A percentile compares a stretch with the other conserved stretches of the same genome.
Evolutionary conservation across 2,329 filamentous ascomycete genomes (phyloP).

Genomic region (Leptographium radiaticola): DNA sequence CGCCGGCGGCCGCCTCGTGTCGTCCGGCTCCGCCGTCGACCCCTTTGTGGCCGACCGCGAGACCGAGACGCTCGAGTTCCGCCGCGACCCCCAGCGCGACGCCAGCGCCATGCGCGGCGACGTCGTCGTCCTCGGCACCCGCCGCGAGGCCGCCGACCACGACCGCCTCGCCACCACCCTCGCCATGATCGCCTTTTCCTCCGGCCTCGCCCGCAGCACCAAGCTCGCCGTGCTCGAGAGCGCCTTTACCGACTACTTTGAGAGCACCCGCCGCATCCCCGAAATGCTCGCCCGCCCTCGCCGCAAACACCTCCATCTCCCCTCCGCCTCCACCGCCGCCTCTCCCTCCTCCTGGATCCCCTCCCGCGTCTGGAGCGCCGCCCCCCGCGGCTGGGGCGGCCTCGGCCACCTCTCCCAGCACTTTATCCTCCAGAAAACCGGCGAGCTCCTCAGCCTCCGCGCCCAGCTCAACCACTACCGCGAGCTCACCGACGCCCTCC

Average conservation of each 20-base stretch:
- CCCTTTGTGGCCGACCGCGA: constrained; percentile 62
- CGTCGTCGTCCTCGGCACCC: constrained; percentile 78
- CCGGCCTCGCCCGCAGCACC: constrained; percentile 79
- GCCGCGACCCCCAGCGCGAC: constrained; percentile 60
- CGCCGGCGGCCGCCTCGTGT: constrained; percentile 58
- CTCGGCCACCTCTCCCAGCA: constrained; percentile 45
- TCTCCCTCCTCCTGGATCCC: constrained; percentile 8
- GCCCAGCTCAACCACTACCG: constrained; percentile 95
- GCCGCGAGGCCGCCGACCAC: constrained; percentile 33
- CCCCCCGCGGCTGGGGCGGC: constrained; percentile 18
- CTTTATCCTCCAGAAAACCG: constrained; percentile 87
- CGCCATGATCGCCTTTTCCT: constrained; percentile 93
- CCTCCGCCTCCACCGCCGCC: constrained; percentile 14
- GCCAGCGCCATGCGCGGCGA: constrained; percentile 73
- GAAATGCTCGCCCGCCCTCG: constrained; percentile 53
- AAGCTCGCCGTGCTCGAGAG: constrained; percentile 88
- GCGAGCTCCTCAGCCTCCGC: constrained; percentile 76
- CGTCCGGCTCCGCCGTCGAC: constrained; percentile 51
- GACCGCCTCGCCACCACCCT: constrained; percentile 50
- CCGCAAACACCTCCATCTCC: constrained; percentile 7
- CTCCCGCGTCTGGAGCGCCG: constrained; percentile 19
- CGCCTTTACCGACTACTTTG: constrained; percentile 70
- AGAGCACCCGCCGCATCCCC: constrained; percentile 73
- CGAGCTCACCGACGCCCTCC: constrained; percentile 86
- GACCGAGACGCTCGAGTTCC: constrained; percentile 80